These are phyloP conservation scores for Trichophyton benhamiae DNA, from an alignment of 2,329 filamentous ascomycete species.

Conservation along the genomic window DNA sequence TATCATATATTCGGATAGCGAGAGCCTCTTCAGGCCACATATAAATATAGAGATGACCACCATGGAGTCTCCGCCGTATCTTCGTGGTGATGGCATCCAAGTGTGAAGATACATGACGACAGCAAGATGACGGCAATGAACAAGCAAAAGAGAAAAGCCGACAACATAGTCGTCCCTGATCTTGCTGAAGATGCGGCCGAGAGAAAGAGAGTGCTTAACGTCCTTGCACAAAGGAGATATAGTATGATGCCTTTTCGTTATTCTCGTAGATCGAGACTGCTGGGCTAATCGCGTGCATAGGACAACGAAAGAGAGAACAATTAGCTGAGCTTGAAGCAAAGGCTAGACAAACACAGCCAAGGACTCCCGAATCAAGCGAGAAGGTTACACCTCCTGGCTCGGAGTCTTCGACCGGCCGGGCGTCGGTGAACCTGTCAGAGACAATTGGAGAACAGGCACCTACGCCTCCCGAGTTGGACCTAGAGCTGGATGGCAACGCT, in stretches of 20 bases:
- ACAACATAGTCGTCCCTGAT: conserved; percentile 33
- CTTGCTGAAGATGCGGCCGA: conserved; percentile 42
- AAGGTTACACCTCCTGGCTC: not conserved
- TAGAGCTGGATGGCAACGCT: not conserved
- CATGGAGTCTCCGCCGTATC: not conserved
- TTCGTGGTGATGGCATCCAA: not conserved
- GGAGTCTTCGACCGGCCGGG: not conserved
- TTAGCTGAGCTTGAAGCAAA: conserved; percentile 19
- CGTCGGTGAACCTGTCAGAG: not conserved
- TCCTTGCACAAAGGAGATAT: conserved; percentile 43
- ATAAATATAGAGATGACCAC: not conserved
- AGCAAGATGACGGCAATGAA: conserved; percentile 4
- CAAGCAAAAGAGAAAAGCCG: conserved; percentile 12
- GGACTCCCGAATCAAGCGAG: not conserved
- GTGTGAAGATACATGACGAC: not conserved
- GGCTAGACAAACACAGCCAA: conserved; percentile 4
- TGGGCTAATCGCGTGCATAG: conserved; percentile 5
- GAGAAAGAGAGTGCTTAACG: conserved; percentile 43
- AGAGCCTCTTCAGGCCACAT: not conserved
- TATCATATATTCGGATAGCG: not conserved
- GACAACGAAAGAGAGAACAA: conserved; percentile 19
- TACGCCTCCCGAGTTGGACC: conserved; percentile 3
- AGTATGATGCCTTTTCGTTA: conserved; percentile 23
- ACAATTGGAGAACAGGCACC: not conserved
- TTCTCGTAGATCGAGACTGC: not conserved